Conservation (phyloP, 1,284 basidiomycete genomes). For the Ustilago cynodontis region DNA sequence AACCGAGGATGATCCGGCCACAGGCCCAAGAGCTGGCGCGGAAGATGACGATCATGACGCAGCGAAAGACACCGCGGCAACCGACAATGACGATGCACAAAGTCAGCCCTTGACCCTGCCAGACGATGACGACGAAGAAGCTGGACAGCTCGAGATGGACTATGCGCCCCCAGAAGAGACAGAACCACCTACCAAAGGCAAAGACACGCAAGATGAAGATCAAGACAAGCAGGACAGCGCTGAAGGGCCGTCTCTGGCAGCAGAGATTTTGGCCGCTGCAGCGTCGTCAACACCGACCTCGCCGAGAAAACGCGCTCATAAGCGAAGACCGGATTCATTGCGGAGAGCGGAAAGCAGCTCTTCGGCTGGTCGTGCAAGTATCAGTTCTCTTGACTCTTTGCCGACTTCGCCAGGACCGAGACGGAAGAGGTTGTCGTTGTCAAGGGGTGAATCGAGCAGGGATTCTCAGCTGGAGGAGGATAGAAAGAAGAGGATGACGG, state of each 20-base stretch:
- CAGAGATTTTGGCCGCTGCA: slow-evolving; percentile 39
- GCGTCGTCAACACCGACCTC: slow-evolving; percentile 17
- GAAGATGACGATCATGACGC: not conserved
- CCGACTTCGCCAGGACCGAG: slow-evolving; percentile 32
- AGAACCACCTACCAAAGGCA: not conserved
- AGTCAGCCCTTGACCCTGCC: slow-evolving; percentile 17
- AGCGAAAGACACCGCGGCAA: not conserved
- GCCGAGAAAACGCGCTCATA: slow-evolving; percentile 24
- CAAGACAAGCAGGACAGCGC: not conserved
- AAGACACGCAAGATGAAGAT: not conserved
- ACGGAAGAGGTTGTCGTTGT: slow-evolving; percentile 30
- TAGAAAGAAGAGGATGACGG: slow-evolving; percentile 56
- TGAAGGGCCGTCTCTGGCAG: slow-evolving; percentile 23
- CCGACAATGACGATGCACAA: not conserved
- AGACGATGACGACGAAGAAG: slow-evolving; percentile 49
- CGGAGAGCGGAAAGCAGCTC: slow-evolving; percentile 36
- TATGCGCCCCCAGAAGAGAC: slow-evolving; percentile 19
- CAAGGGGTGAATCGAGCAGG: slow-evolving; percentile 22
- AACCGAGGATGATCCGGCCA: slow-evolving; percentile 2
- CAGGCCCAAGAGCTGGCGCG: not conserved
- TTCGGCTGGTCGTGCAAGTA: slow-evolving; percentile 22
- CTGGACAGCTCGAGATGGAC: slow-evolving; percentile 51
- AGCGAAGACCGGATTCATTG: slow-evolving; percentile 22
- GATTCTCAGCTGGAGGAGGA: slow-evolving; percentile 20
- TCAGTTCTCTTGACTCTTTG: slow-evolving; percentile 28